Evolutionary conservation across 495 filamentous ascomycete genomes (phyloP).

Genomic region (Penicillium macrosclerotiorum): DNA sequence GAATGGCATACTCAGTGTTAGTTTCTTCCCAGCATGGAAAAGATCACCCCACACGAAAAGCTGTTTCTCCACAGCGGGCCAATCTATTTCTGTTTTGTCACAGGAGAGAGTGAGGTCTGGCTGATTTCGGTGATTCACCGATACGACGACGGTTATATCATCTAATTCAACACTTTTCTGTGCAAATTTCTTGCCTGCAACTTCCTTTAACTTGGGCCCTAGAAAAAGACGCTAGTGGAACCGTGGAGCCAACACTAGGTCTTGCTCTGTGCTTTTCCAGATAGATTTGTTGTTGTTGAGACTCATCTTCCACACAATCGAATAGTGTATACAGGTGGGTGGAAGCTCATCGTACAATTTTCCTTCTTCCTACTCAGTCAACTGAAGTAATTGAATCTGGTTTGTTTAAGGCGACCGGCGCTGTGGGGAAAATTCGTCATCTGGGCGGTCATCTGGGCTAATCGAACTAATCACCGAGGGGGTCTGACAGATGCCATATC

Average conservation of each 20-base stretch:
- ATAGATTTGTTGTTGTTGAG: constrained; percentile 8
- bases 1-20: constrained; percentile 3
- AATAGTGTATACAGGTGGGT: constrained; percentile 9
- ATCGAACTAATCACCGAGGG: constrained; percentile 6
- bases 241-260: constrained; percentile 9
- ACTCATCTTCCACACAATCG: constrained; percentile 6
- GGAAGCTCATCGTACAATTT: constrained; percentile 5
- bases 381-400: constrained; percentile 7
- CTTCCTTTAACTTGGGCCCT: constrained; percentile 7
- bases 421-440: constrained; percentile 2
- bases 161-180: constrained; percentile 9
- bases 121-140: constrained; percentile 3
- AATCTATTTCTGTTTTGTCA: constrained; percentile 1
- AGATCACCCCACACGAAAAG: constrained; percentile 3
- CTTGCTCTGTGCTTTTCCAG: constrained; percentile 8
- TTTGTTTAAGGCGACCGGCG: neutral
- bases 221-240: constrained; percentile 10
- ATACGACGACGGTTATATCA: constrained; percentile 1
- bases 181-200: constrained; percentile 8
- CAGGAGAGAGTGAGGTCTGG: constrained; percentile 2
- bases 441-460: constrained; percentile 2
- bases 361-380: constrained; percentile 10
- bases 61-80: constrained; percentile 4
- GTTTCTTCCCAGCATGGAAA: constrained; percentile 2
- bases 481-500: constrained; percentile 4